Percentiles rank a stretch among this genome's conserved stretches.
Evolutionary conservation across 2,329 filamentous ascomycete species (phyloP).

Genomic region (Monosporascus sp.): DNA sequence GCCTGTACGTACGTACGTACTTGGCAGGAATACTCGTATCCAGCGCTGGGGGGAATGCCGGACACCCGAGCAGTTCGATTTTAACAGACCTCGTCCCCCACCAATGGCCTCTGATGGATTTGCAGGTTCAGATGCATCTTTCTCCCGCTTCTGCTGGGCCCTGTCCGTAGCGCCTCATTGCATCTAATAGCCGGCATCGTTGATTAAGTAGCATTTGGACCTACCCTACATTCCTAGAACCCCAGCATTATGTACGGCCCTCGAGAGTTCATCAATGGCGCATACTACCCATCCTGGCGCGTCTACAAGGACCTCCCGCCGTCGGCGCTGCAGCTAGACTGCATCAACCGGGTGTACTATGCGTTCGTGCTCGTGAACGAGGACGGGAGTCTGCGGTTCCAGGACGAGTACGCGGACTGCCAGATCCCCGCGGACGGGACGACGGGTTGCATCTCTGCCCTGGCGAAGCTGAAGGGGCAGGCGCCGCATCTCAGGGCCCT

Average conservation of each 20-base stretch:
- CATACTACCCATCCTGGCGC: slow-evolving; percentile 57
- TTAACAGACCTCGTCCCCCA: no score
- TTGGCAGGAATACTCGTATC: neutral
- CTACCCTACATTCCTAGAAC: no score
- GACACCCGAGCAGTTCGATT: no score
- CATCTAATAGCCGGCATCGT: no score
- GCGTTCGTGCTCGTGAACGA: slow-evolving; percentile 46
- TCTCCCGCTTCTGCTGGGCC: no score
- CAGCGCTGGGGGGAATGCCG: neutral
- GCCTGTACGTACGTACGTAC: neutral
- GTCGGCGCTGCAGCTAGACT: slow-evolving; percentile 47
- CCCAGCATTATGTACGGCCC: slow-evolving; percentile 5
- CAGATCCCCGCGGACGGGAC: slow-evolving; percentile 55
- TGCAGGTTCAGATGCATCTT: no score
- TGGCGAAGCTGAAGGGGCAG: slow-evolving; percentile 51
- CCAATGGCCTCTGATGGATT: no score
- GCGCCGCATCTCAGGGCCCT: slow-evolving; percentile 54
- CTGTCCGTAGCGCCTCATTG: no score
- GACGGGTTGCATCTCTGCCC: slow-evolving; percentile 54
- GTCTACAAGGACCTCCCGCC: slow-evolving; percentile 50
- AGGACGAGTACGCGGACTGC: slow-evolving; percentile 60
- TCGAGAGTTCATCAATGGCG: slow-evolving; percentile 40
- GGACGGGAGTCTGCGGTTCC: slow-evolving; percentile 39
- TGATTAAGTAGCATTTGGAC: no score
- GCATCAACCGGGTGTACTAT: slow-evolving; percentile 55